phyloP scores from a whole-genome alignment of 1,139 yeast genomes.

The Pichia sp. region DNA sequence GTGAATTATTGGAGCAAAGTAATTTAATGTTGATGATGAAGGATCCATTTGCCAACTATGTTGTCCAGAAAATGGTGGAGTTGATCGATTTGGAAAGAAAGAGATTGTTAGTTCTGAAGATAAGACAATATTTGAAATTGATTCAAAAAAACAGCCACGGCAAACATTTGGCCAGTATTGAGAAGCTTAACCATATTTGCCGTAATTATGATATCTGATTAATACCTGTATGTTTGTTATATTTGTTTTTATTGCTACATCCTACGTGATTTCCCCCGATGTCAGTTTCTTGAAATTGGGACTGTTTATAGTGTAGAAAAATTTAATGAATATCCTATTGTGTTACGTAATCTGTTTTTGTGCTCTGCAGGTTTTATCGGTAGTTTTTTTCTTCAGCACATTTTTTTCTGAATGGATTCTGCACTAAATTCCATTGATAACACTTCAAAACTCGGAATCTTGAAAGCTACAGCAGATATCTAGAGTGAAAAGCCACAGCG shows the following conservation, averaged over 20 bases:
- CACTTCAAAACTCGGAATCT: no score
- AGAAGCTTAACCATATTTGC: constrained; percentile 60
- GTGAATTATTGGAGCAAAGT: constrained; percentile 55
- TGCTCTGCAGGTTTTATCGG: neutral
- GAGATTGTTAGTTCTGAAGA: constrained; percentile 54
- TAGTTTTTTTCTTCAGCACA: neutral
- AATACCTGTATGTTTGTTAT: neutral
- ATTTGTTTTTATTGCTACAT: constrained; percentile 3
- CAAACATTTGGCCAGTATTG: constrained; percentile 84
- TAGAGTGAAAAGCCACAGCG: no score
- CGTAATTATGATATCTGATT: constrained; percentile 17
- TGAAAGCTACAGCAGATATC: no score
- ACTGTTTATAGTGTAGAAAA: neutral
- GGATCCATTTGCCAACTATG: constrained; percentile 96
- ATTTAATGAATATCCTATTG: neutral
- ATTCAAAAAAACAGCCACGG: constrained; percentile 61
- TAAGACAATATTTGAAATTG: constrained; percentile 58
- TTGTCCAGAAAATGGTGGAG: constrained; percentile 88
- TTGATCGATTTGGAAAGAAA: constrained; percentile 69
- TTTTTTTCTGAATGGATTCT: neutral
- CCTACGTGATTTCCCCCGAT: neutral
- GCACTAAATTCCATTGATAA: neutral
- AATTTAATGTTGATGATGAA: constrained; percentile 86
- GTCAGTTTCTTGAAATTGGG: neutral
- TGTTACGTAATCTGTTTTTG: neutral